These are phyloP conservation scores for Stagonosporopsis cucurbitacearum DNA, from an alignment of 2,329 filamentous ascomycete species.

Conservation along the genomic window DNA sequence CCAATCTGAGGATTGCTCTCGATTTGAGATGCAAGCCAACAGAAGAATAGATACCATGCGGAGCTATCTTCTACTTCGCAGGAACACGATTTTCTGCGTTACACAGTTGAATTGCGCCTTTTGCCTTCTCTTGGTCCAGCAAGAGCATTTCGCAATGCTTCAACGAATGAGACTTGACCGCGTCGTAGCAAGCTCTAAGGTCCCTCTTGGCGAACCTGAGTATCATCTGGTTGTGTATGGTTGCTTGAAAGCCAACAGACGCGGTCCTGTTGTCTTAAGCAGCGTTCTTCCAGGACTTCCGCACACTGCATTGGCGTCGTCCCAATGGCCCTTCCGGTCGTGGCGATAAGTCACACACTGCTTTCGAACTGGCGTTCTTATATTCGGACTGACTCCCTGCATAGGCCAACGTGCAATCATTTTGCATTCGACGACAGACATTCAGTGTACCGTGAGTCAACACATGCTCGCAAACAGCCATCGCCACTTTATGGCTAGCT, in stretches of 20 bases:
- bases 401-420: neutral
- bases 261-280: neutral
- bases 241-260: neutral
- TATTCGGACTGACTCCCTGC: neutral
- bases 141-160: neutral
- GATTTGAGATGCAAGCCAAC: neutral
- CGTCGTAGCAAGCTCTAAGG: neutral
- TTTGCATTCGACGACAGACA: neutral
- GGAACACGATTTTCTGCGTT: neutral
- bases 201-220: neutral
- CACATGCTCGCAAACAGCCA: neutral
- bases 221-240: neutral
- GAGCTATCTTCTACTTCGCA: neutral
- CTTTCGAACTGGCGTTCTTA: neutral
- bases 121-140: neutral
- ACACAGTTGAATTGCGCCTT: neutral
- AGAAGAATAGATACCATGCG: neutral
- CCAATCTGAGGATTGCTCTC: neutral
- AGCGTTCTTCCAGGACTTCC: neutral
- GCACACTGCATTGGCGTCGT: neutral
- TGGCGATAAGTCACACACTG: neutral
- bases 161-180: neutral
- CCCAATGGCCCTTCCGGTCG: neutral
- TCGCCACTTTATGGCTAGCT: neutral
- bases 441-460: neutral